These are phyloP conservation scores for Paraleonurus japonicus DNA, from an alignment of 257 asterid genomes.

Conservation along the genomic window DNA sequence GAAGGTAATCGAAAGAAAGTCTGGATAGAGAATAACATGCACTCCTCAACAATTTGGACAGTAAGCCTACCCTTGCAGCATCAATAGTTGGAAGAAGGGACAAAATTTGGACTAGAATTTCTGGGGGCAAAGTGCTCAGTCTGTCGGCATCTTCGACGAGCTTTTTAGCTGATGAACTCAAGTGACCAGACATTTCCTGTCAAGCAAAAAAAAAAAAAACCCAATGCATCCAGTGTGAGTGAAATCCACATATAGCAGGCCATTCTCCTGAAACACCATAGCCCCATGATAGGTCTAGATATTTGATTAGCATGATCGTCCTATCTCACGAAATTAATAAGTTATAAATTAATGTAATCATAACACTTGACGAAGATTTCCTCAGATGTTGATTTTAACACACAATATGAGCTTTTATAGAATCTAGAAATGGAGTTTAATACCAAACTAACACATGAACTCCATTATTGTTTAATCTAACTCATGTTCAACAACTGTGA, in stretches of 20 bases:
- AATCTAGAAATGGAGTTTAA: not conserved
- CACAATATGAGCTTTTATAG: not conserved
- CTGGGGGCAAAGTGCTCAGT: slow-evolving; percentile 15
- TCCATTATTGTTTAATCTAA: not conserved
- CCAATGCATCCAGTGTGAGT: not conserved
- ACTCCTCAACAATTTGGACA: slow-evolving; percentile 13
- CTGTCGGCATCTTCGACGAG: not conserved
- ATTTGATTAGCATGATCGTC: no score
- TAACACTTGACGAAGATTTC: not conserved
- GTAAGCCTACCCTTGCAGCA: slow-evolving; percentile 17
- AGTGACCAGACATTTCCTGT: not conserved
- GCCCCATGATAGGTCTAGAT: no score
- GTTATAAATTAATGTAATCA: not conserved
- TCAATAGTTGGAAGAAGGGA: slow-evolving; percentile 16
- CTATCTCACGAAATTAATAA: no score
- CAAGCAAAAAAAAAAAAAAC: not conserved
- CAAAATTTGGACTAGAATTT: slow-evolving; percentile 4
- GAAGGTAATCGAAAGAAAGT: slow-evolving; percentile 2
- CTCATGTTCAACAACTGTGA: not conserved
- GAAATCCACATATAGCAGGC: not conserved
- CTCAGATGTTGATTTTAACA: not conserved
- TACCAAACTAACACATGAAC: not conserved
- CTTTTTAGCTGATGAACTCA: not conserved
- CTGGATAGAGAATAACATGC: not conserved
- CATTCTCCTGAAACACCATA: no score